Evolutionary conservation across 352 stramenopile genomes (phyloP).

Genomic region (Pythium sp.): DNA sequence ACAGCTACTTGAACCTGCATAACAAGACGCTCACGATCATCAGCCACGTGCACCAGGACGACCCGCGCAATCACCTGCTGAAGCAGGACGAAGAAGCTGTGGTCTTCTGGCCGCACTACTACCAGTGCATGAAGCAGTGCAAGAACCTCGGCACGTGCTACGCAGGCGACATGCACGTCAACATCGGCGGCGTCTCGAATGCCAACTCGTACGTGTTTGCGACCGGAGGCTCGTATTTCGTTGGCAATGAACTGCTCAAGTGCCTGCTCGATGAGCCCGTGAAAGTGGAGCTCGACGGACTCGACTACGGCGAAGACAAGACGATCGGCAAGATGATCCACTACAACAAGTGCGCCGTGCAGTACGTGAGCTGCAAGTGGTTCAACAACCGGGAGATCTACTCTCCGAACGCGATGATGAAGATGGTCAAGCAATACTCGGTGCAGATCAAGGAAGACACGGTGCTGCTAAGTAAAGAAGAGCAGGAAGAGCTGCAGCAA

Average conservation of each 20-base stretch:
- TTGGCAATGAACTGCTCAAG: slow-evolving; percentile 61
- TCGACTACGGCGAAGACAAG: slow-evolving; percentile 79
- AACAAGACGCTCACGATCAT: slow-evolving; percentile 84
- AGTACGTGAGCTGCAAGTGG: slow-evolving; percentile 86
- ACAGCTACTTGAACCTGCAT: slow-evolving; percentile 76
- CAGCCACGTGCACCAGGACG: slow-evolving; percentile 52
- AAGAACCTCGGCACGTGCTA: slow-evolving; percentile 65
- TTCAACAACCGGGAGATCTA: slow-evolving; percentile 84
- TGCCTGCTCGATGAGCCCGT: slow-evolving; percentile 63
- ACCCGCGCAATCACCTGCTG: slow-evolving; percentile 54
- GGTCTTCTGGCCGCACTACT: slow-evolving; percentile 79
- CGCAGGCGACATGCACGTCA: slow-evolving; percentile 79
- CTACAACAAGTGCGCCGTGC: slow-evolving; percentile 70
- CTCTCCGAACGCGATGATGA: slow-evolving; percentile 59
- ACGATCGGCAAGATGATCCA: slow-evolving; percentile 83
- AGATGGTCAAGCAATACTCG: slow-evolving; percentile 66
- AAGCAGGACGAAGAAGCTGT: slow-evolving; percentile 79
- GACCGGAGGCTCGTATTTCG: slow-evolving; percentile 72
- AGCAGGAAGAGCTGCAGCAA: slow-evolving; percentile 25
- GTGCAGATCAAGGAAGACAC: slow-evolving; percentile 55
- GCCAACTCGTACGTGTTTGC: slow-evolving; percentile 80
- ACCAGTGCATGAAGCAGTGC: slow-evolving; percentile 72
- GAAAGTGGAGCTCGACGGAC: slow-evolving; percentile 57
- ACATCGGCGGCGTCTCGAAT: slow-evolving; percentile 58
- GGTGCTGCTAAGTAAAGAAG: slow-evolving; percentile 45